Conservation (phyloP, 2,329 filamentous ascomycete genomes). For the Diaporthe batatas region DNA sequence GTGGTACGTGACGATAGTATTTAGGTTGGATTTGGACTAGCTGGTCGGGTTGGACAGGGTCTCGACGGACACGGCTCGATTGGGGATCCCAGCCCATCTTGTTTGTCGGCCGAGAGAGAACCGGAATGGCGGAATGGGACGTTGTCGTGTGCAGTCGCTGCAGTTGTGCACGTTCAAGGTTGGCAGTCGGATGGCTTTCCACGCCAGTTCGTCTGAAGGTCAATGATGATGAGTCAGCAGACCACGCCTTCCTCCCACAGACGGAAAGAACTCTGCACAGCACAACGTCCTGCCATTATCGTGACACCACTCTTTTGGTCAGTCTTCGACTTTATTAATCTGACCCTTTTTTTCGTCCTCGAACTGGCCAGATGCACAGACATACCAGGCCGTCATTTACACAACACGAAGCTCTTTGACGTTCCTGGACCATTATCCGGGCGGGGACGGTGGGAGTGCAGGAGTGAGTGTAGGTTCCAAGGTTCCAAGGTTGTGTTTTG, state of each 20-base stretch:
- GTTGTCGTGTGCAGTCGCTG: no score
- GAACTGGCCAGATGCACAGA: conserved; percentile 20
- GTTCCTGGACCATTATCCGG: conserved; percentile 18
- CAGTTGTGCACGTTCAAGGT: no score
- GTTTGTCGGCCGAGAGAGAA: no score
- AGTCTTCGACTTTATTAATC: not conserved
- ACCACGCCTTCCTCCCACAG: not conserved
- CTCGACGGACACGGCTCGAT: no score
- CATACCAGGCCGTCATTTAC: not conserved
- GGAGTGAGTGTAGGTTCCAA: conserved; percentile 1
- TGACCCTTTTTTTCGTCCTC: not conserved
- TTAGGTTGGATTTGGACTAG: not conserved
- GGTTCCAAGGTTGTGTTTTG: not conserved
- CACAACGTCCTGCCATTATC: not conserved
- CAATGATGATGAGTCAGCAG: conserved; percentile 16
- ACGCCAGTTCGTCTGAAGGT: no score
- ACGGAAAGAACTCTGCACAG: not conserved
- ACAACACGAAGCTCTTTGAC: conserved; percentile 26
- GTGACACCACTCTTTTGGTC: not conserved
- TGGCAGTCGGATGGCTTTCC: no score
- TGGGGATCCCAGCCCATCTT: no score
- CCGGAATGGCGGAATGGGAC: no score
- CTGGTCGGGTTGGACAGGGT: not conserved
- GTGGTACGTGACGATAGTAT: not conserved
- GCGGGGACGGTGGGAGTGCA: conserved; percentile 11